These are phyloP conservation scores for Cyberlindnera americana DNA, from an alignment of 805 yeast genomes.

Conservation along the genomic window DNA sequence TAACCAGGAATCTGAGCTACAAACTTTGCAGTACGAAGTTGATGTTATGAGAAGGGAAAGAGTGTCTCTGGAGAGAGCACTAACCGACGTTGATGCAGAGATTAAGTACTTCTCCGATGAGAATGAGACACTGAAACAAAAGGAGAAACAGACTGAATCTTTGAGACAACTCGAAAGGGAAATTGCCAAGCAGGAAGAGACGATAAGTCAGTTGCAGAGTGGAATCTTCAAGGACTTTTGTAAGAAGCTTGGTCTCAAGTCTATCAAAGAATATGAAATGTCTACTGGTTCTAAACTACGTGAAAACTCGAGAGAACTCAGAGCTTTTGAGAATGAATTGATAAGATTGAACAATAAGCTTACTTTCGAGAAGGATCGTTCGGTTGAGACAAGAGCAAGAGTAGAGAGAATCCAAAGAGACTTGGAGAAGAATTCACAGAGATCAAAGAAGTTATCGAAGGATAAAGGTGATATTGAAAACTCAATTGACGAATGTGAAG, in stretches of 20 bases:
- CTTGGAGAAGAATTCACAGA: constrained; percentile 33
- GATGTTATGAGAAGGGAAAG: constrained; percentile 43
- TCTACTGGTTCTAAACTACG: constrained; percentile 58
- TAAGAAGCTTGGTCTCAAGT: constrained; percentile 44
- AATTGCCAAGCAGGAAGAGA: constrained; percentile 27
- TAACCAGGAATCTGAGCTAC: constrained; percentile 51
- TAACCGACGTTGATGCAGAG: constrained; percentile 47
- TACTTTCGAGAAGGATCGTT: constrained; percentile 60
- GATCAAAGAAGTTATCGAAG: constrained; percentile 30
- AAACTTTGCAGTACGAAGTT: constrained; percentile 43
- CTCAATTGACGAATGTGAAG: constrained; percentile 36
- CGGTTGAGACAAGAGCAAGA: constrained; percentile 47
- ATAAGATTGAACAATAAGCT: constrained; percentile 57
- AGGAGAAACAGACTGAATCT: constrained; percentile 25
- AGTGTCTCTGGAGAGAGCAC: constrained; percentile 40
- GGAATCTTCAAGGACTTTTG: constrained; percentile 55
- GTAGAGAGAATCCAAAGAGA: constrained; percentile 41
- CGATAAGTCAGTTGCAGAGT: constrained; percentile 38
- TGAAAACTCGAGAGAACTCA: constrained; percentile 55
- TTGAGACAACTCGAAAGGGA: constrained; percentile 22
- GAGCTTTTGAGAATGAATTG: constrained; percentile 59
- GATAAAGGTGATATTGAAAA: constrained; percentile 32
- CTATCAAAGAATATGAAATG: constrained; percentile 66
- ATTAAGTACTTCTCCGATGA: constrained; percentile 43
- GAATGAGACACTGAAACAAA: constrained; percentile 29